phyloP scores from a whole-genome alignment of 2,329 filamentous ascomycete genomes.

The Aspergillus spinulosporus region DNA sequence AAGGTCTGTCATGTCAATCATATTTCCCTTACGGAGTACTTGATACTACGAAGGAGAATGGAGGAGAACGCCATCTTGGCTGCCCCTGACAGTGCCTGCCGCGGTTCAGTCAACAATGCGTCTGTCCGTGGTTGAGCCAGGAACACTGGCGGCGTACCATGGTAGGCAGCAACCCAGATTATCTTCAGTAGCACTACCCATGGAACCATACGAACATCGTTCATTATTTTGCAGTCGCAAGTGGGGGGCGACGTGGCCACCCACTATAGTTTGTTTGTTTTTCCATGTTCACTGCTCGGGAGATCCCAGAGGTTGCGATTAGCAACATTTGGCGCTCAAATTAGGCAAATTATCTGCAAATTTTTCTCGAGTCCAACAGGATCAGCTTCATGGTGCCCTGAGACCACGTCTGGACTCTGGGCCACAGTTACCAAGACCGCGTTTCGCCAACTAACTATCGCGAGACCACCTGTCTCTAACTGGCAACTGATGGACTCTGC shows the following conservation, averaged over 20 bases:
- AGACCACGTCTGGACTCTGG: background rate
- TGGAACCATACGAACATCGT: background rate
- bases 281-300: background rate
- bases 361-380: background rate
- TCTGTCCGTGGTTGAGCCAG: background rate
- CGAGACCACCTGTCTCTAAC: background rate
- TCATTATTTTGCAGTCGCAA: conserved; percentile 6
- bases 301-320: background rate
- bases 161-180: conserved; percentile 1
- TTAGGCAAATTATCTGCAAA: background rate
- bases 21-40: background rate
- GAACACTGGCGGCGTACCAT: background rate
- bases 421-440: background rate
- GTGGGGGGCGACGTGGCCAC: conserved; percentile 13
- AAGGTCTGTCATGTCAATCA: background rate
- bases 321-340: conserved; percentile 2
- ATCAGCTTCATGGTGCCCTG: background rate
- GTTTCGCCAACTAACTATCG: background rate
- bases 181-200: conserved; percentile 4
- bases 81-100: background rate
- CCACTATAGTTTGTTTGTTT: conserved; percentile 8
- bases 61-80: background rate
- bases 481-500: background rate
- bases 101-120: background rate
- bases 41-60: background rate